phyloP scores from a whole-genome alignment of 192 early-diverging fungal genomes.

The Coemansia sp. region DNA sequence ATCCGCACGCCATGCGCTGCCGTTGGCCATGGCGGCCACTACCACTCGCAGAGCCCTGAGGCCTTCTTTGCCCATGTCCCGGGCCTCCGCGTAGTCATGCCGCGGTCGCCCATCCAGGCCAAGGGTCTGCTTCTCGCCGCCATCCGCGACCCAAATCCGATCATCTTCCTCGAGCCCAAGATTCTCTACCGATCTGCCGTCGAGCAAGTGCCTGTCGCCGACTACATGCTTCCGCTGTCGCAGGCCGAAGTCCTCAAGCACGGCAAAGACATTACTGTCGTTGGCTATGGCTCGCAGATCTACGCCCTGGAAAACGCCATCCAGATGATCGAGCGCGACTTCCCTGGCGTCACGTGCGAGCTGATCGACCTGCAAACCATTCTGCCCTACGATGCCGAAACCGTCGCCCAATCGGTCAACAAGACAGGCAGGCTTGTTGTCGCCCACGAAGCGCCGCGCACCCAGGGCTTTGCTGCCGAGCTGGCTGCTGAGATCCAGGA shows the following conservation, averaged over 20 bases:
- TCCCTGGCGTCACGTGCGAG: slow-evolving; percentile 86
- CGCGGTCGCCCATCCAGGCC: slow-evolving; percentile 90
- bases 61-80: slow-evolving; percentile 95
- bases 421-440: slow-evolving; percentile 92
- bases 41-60: slow-evolving; percentile 94
- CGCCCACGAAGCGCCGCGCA: slow-evolving; percentile 92
- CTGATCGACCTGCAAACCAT: slow-evolving; percentile 92
- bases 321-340: slow-evolving; percentile 79
- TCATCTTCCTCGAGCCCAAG: slow-evolving; percentile 97
- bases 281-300: slow-evolving; percentile 91
- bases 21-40: slow-evolving; percentile 96
- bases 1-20: slow-evolving; percentile 90
- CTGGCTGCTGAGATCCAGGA: slow-evolving; percentile 89
- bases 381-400: slow-evolving; percentile 90
- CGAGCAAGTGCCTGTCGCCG: slow-evolving; percentile 90
- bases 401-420: slow-evolving; percentile 85
- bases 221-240: slow-evolving; percentile 87
- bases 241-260: slow-evolving; percentile 87
- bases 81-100: slow-evolving; percentile 91
- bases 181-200: slow-evolving; percentile 93
- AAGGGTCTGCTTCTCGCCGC: slow-evolving; percentile 91
- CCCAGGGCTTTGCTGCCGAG: slow-evolving; percentile 89
- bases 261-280: slow-evolving; percentile 87
- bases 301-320: slow-evolving; percentile 93
- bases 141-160: slow-evolving; percentile 91